These are phyloP conservation scores for Myxozyma mucilagina DNA, from an alignment of 805 yeast genomes.

Conservation along the genomic window DNA sequence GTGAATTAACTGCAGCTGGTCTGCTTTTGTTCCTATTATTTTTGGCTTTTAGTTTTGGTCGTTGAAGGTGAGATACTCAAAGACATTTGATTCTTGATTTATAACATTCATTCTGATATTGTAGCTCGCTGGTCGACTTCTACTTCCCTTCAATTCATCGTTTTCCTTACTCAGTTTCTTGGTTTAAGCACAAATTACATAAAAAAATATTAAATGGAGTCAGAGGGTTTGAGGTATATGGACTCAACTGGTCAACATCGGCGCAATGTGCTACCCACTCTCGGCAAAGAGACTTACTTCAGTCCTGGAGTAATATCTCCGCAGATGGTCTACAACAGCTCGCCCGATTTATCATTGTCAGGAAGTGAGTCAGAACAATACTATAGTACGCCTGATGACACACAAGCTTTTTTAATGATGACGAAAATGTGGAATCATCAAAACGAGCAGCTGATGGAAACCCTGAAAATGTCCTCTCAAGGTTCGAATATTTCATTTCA, in stretches of 20 bases:
- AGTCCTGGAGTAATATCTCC: constrained; percentile 15
- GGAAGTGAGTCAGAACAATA: constrained; percentile 22
- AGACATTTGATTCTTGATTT: neutral
- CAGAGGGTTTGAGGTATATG: neutral
- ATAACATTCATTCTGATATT: neutral
- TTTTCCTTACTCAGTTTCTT: neutral
- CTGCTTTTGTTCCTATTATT: constrained; percentile 15
- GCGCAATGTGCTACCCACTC: neutral
- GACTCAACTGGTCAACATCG: neutral
- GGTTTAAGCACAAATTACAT: neutral
- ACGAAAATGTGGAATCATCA: constrained; percentile 10
- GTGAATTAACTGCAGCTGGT: constrained; percentile 24
- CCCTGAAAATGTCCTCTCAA: neutral
- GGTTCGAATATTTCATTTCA: neutral
- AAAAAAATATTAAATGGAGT: neutral
- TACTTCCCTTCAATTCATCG: neutral
- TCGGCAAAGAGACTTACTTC: constrained; percentile 2
- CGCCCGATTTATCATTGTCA: constrained; percentile 19
- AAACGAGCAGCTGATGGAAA: constrained; percentile 6
- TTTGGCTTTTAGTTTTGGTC: constrained; percentile 6
- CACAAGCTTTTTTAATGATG: constrained; percentile 1
- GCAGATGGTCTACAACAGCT: constrained; percentile 16
- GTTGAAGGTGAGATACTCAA: constrained; percentile 8
- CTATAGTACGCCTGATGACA: constrained; percentile 7
- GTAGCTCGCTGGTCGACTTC: constrained; percentile 27